Evolutionary conservation across 345 rosid species (phyloP).

Genomic region (Nephelium lappaceum): DNA sequence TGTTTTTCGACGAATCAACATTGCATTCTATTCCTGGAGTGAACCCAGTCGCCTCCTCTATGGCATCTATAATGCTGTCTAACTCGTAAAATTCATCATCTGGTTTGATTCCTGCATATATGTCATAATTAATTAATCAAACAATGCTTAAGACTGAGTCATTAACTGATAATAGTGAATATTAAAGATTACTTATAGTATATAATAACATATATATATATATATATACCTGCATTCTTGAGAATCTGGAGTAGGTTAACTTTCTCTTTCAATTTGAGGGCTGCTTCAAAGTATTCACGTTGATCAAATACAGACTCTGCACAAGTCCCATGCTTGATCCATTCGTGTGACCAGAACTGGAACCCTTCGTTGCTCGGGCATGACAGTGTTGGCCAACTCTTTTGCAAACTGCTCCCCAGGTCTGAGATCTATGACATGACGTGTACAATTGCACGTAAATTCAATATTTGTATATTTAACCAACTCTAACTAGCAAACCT

Average conservation of each 20-base stretch:
- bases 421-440: constrained; percentile 52
- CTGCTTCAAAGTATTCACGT: constrained; percentile 64
- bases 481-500: too few relatives aligned
- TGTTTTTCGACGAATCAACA: constrained; percentile 42
- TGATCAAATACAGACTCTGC: constrained; percentile 69
- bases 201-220: too few relatives aligned
- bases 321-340: constrained; percentile 89
- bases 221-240: constrained; percentile 37
- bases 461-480: too few relatives aligned
- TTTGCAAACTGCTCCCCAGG: constrained; percentile 42
- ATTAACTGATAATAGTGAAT: too few relatives aligned
- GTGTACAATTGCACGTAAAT: too few relatives aligned
- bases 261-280: constrained; percentile 53
- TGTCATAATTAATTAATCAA: too few relatives aligned
- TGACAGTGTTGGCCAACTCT: constrained; percentile 70
- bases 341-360: constrained; percentile 81
- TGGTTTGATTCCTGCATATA: constrained; percentile 54
- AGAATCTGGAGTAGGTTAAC: constrained; percentile 62
- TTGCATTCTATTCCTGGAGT: constrained; percentile 70
- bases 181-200: too few relatives aligned
- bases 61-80: constrained; percentile 44
- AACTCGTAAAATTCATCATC: constrained; percentile 56
- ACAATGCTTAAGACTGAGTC: too few relatives aligned
- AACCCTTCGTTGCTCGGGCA: constrained; percentile 71
- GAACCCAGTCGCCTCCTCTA: constrained; percentile 47